Evolutionary conservation across 345 rosid genomes (phyloP).

Genomic region (Euphorbia tirucalli): DNA sequence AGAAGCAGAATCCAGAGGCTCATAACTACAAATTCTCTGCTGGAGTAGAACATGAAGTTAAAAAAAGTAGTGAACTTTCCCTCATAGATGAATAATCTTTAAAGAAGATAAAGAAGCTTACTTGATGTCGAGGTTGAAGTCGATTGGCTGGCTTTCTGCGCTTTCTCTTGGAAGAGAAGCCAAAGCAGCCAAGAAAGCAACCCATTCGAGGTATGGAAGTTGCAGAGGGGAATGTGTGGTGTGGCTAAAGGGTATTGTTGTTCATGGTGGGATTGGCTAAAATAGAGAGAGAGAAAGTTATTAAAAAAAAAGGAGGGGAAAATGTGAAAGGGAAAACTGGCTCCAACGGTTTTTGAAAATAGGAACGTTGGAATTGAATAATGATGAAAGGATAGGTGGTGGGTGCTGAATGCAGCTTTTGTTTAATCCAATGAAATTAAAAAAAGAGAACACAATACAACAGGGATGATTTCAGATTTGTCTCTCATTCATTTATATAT

Average conservation of each 20-base stretch:
- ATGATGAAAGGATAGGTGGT: conserved; percentile 34
- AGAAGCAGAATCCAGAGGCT: conserved; percentile 45
- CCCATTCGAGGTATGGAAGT: conserved; percentile 17
- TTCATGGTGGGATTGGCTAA: too few species aligned
- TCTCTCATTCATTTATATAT: too few species aligned
- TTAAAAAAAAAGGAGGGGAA: background rate
- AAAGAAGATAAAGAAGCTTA: conserved; percentile 3
- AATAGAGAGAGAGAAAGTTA: conserved; percentile 13
- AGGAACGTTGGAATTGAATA: conserved; percentile 66
- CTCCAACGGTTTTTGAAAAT: conserved; percentile 62
- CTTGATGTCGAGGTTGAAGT: conserved; percentile 22
- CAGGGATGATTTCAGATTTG: conserved; percentile 14
- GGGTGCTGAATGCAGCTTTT: too few species aligned
- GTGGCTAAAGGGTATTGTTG: too few species aligned
- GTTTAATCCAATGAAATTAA: conserved; percentile 11
- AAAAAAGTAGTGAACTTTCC: too few species aligned
- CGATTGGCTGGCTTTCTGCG: conserved; percentile 20
- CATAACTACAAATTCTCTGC: conserved; percentile 26
- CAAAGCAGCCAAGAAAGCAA: conserved; percentile 34
- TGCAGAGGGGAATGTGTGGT: conserved; percentile 7
- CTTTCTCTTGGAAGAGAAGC: conserved; percentile 27
- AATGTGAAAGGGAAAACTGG: conserved; percentile 11
- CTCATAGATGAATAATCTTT: background rate
- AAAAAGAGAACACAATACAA: background rate
- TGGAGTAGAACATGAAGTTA: too few species aligned